Base-by-base conservation (phyloP, 768 basidiomycete genomes). In the Lentinus brumalis region DNA sequence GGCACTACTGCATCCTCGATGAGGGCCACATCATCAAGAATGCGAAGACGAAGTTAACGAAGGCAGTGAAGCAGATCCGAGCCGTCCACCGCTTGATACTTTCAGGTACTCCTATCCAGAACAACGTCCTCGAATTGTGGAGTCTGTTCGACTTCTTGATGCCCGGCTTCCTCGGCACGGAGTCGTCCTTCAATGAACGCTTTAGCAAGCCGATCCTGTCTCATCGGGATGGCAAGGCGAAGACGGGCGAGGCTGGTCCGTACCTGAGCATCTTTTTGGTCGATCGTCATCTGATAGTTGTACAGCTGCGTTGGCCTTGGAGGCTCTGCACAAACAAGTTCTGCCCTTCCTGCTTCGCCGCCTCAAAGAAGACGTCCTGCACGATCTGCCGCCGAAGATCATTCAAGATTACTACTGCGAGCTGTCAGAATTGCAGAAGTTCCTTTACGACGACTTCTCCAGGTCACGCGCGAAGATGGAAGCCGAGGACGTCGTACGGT, bases 391-490 rank as follows among this genome's bases (percentile, higher is more conserved):
- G 1, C 97, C 97, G 4, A 98, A 99, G 78, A 99, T 99, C 74
- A 98, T 99, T 59, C 97, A 99, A 74, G 97, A 99, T 73, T 98
- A 98, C 73, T 96, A 98, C 70, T 98, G 96, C 79, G 96, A 98
- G 71, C 83, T 99, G 3, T 98, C 96, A 0, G 92, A 94, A 0
- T 76, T 98, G 18, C 97, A 99, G 77, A 95, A 94, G 73, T 81
- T 86, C 62, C 83, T 99, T 16, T 99, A 98, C 71, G 97, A 98
- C 70, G 91, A 96, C 69, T 98, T 96, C 71, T 86, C 90, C 2
- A 86, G 84, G 69, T 93, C 94, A 5, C 85, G 86, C 60, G 92
- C 89, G 32, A 82, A 80, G 61, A 68, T 77, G 40, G 81, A 84
- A 44, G 89, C 81, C 0, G 86, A 91, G 59, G 85, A 86, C 60